Evolutionary conservation across 345 rosid genomes (phyloP), one percentile per base, ranked within the genome.

Genomic region (Populus alba): DNA sequence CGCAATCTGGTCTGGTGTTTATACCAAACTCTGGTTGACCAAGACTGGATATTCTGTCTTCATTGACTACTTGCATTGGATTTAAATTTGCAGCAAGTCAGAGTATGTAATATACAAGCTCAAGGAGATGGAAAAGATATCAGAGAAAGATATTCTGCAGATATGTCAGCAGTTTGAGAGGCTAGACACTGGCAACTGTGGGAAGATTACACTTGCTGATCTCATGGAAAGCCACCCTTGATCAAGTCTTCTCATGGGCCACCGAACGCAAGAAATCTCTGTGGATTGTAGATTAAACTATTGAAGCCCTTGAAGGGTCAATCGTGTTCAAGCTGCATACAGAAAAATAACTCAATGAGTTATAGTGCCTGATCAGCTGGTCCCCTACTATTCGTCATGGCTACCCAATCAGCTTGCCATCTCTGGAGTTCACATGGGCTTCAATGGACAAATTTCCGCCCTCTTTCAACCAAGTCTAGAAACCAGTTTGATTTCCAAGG

Each of bases 21-120:
- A 12, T 53, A 23, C 55, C 27, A 23, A 38, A 68, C 27, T 43
- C 17, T 41, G 22, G 63, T n/a, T 62, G 20, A 12, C 6, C 49
- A 13, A 55, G 68, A 69, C 29, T 6, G 43, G 31, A 22, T 37
- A 27, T 45, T 25, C 27, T 49, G 39, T 77, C 67, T 33, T 68
- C 53, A 27, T 71, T 81, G n/a, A 27, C 62, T 31, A 27, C 9
- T 51, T 38, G 37, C 71, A 13, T 68, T 69, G 45, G 68, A 59
- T 45, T 75, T 49, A 1, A 22, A 65, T 49, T 77, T 55, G 82
- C 86, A 91, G 97, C 77, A 90, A 88, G 84, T 86, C 92, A 16
- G 98, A 93, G 81, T 95, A 81, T 77, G 91, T 88, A 17, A 85
- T 95, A 84, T 92, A 91, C 92, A 90, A 90, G 88, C 90, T 92